Base-by-base conservation (phyloP, 257 asterid species). In the Mitragyna speciosa region DNA sequence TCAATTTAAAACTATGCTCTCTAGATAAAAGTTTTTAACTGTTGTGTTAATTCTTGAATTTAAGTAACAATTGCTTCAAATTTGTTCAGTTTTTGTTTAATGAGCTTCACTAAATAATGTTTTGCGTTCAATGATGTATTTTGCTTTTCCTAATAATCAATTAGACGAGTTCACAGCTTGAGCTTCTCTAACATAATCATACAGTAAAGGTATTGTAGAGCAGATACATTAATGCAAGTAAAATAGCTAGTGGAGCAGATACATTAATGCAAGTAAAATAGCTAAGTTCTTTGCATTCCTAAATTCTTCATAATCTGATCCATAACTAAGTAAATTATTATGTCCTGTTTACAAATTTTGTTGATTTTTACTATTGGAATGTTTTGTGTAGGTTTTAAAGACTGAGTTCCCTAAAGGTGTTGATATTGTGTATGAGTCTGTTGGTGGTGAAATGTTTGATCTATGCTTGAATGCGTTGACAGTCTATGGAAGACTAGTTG, bases 381-480 rank as follows among this genome's bases (percentile, higher is more conserved):
- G 56, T 36, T 71, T 28, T 70, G n/a, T 75, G 80, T 88, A 93
- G 97, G 96, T 92, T 86, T 84, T 95, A 73, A 92, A 91, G 85
- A n/a, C 79, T 54, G 98, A 95, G 86, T 95, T 93, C 88, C 97
- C 97, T 75, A 93, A 91, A 88, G 99, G 98, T 33, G 80, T 91
- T 75, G 98, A 95, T 84, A 85, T 93, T 80, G 86, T 93, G 72
- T 93, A 93, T 2, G 99, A 95, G 87, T 93, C 99, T 49, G 98
- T 95, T 70, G 99, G 99, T 30, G 99, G 99, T 63, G 92, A 91
- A 70, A 95, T 93, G 99, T 95, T 93, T 76, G 87, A 92, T 83
- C 72, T 87, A 61, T 93, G 98, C 91, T 82, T 93, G 87, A 95
- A 95, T 85, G 96, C 98, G 41, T 85, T 95, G 86, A 93, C 98